Base-by-base conservation (phyloP, 192 early-diverging fungal genomes). In the Gorgonomyces haynaldii region DNA sequence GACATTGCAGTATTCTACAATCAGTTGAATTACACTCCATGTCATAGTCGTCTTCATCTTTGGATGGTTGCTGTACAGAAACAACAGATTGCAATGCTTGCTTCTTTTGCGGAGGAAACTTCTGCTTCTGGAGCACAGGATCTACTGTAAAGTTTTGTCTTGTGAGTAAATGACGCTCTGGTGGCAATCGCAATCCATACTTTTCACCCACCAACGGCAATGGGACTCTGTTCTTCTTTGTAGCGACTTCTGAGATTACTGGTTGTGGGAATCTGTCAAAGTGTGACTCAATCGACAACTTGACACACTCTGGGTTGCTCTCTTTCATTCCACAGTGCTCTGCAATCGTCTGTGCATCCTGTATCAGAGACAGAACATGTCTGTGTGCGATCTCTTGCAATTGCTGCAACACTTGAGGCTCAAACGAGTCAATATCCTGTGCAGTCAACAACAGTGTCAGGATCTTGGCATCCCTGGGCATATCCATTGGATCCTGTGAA, bases 311-410 rank as follows among this genome's bases (percentile, higher is more conserved):
- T 26, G 83, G 45, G 40, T 83, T 79, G 24, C 95, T 68, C 25
- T 88, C 85, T n/a, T 62, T 53, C 21, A 58, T 79, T 16, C 72
- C 76, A 0, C 89, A 88, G 54, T 98, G 95, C 46, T 98, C 92
- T 25, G 89, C 83, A 67, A 89, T 94, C 9, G 85, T 62, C 39
- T 88, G 74, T 15, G 92, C 85, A 45, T 98, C 95, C 38, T 84
- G 46, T 3, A 48, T 8, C 20, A 98, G 83, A 45, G 94, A 89
- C 3, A 87, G 73, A 0, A 88, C 83, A 49, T 98, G 91, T 27
- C 85, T 84, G 66, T 96, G 85, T 32, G 86, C 79, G 64, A 95
- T 94, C 66, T 98, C 92, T 12, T 95, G 70, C 35, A 96, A 57
- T 52, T 89, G 89, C 42, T 87, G 85, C 19, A 92, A 80, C 19